These are phyloP conservation scores for Yamadazyma epiphylla DNA, from an alignment of 1,139 yeast species.

Conservation along the genomic window DNA sequence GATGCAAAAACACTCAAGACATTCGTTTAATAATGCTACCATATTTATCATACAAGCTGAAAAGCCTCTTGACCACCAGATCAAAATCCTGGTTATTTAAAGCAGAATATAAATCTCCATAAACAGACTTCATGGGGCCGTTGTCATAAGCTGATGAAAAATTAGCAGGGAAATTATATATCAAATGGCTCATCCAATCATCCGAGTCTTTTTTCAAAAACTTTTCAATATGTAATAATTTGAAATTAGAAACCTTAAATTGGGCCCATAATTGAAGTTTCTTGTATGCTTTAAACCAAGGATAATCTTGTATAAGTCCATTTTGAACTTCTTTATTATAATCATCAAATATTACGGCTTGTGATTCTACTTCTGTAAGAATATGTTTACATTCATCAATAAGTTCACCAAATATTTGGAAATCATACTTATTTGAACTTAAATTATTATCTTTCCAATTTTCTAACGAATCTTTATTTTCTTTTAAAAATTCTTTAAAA, in stretches of 20 bases:
- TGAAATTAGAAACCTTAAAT: constrained; percentile 52
- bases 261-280: constrained; percentile 58
- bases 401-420: constrained; percentile 19
- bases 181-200: constrained; percentile 20
- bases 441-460: constrained; percentile 18
- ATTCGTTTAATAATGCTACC: constrained; percentile 15
- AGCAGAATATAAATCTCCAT: constrained; percentile 23
- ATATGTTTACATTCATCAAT: constrained; percentile 15
- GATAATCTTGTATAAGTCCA: constrained; percentile 55
- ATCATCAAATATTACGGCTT: constrained; percentile 28
- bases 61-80: constrained; percentile 24
- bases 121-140: constrained; percentile 8
- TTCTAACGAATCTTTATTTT: constrained; percentile 11
- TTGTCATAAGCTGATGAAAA: background rate
- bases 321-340: constrained; percentile 39
- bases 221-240: constrained; percentile 48
- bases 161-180: constrained; percentile 19
- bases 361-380: constrained; percentile 11
- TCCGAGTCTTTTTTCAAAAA: constrained; percentile 18
- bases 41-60: constrained; percentile 33
- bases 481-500: constrained; percentile 15
- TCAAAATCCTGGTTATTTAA: constrained; percentile 22
- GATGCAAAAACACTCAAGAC: constrained; percentile 6
- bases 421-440: constrained; percentile 6
- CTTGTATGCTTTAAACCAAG: constrained; percentile 62